Conservation (phyloP, 495 filamentous ascomycete genomes). For the Lophiotrema nucula region DNA sequence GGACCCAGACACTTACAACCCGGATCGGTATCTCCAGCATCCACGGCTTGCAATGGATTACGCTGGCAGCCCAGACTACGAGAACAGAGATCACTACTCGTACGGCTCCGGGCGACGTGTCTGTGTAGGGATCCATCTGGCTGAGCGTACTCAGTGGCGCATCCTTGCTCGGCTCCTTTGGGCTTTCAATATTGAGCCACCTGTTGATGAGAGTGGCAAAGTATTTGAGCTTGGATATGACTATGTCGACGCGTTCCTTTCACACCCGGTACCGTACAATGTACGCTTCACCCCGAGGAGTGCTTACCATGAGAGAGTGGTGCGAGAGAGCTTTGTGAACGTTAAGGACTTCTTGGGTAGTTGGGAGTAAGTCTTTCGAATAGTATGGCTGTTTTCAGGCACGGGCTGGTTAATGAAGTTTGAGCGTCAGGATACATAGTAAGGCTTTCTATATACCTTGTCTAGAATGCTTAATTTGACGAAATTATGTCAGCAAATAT, state of each 20-base stretch:
- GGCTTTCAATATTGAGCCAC: slow-evolving; percentile 51
- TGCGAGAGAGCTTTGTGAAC: too few relatives aligned
- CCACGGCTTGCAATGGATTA: slow-evolving; percentile 29
- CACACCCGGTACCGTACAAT: neutral
- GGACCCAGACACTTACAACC: slow-evolving; percentile 17
- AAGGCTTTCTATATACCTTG: too few relatives aligned
- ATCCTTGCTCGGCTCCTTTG: slow-evolving; percentile 53
- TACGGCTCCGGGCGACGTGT: slow-evolving; percentile 62
- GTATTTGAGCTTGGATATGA: slow-evolving; percentile 40
- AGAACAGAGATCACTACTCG: slow-evolving; percentile 47
- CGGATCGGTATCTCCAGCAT: slow-evolving; percentile 31
- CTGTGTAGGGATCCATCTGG: slow-evolving; percentile 59
- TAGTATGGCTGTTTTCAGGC: too few relatives aligned
- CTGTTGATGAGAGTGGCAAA: slow-evolving; percentile 44
- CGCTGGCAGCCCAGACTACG: slow-evolving; percentile 38
- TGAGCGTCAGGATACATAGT: too few relatives aligned
- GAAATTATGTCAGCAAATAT: too few relatives aligned
- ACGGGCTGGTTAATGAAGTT: too few relatives aligned
- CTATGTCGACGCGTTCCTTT: slow-evolving; percentile 6
- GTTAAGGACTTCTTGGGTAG: too few relatives aligned
- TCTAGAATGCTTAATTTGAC: too few relatives aligned
- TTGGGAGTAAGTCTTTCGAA: too few relatives aligned
- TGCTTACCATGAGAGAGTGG: too few relatives aligned
- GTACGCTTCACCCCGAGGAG: slow-evolving; percentile 16
- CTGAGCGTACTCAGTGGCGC: slow-evolving; percentile 56